Evolutionary conservation across 805 yeast genomes (phyloP).

Genomic region (Candida pini): DNA sequence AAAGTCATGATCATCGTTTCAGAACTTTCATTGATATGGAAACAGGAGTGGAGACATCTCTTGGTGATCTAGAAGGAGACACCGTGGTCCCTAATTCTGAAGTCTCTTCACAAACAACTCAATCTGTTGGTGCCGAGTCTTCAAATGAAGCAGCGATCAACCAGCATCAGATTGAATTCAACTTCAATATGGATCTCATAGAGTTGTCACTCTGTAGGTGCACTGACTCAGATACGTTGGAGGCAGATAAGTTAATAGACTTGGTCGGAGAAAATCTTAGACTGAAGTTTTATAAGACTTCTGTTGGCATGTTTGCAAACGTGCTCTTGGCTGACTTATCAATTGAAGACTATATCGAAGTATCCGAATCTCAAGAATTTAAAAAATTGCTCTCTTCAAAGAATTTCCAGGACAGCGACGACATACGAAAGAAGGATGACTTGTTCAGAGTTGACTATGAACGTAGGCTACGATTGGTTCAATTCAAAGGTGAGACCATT

Average conservation of each 20-base stretch:
- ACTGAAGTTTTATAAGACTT: constrained; percentile 55
- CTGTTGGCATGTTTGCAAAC: constrained; percentile 58
- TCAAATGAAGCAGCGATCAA: constrained; percentile 8
- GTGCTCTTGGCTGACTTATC: constrained; percentile 59
- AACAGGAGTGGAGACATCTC: constrained; percentile 3
- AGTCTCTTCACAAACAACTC: constrained; percentile 6
- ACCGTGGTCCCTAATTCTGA: constrained; percentile 10
- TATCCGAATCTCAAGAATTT: constrained; percentile 55
- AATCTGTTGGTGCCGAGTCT: constrained; percentile 1
- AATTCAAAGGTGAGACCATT: constrained; percentile 44
- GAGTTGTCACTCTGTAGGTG: constrained; percentile 63
- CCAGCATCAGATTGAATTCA: constrained; percentile 69
- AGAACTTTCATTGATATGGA: constrained; percentile 23
- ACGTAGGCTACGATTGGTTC: constrained; percentile 56
- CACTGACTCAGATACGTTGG: constrained; percentile 51
- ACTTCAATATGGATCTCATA: constrained; percentile 61
- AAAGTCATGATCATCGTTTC: constrained; percentile 7
- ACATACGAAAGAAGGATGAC: constrained; percentile 33
- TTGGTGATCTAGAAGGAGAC: constrained; percentile 13
- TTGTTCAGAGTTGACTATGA: constrained; percentile 56
- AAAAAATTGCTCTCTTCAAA: constrained; percentile 66
- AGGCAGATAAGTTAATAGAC: constrained; percentile 65
- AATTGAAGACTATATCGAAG: constrained; percentile 70
- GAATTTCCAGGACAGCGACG: constrained; percentile 34
- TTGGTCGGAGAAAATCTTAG: constrained; percentile 61